Base-by-base conservation (phyloP, 495 filamentous ascomycete genomes). In the Cercophora newfieldiana region DNA sequence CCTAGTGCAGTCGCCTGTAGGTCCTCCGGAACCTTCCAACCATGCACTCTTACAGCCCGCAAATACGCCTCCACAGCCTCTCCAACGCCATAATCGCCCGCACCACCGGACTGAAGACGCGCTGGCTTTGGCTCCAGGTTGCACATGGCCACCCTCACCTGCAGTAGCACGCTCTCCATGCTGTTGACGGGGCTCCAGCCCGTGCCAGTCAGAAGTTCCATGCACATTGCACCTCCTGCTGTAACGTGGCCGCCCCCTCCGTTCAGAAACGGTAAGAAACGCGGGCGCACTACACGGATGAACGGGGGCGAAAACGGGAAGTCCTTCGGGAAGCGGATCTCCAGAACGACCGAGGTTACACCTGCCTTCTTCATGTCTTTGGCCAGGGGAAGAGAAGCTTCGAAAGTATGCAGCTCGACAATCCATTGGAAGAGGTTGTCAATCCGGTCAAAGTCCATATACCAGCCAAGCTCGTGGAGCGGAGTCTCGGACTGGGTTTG, bases 241-340 rank as follows among this genome's bases (percentile, higher is more conserved):
- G 94, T 97, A 62, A 97, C 89, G 74, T 97, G 93, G 1, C 94
- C 94, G 21, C 94, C 94, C 24, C 94, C 94, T 12, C 93, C 92
- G 5, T 78, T 49, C 50, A 75, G 71, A 73, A 93, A 92, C 12
- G 84, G 78, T 37, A 92, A 76, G 77, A 97, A 96, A 7, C 89
- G 88, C 0, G 94, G 94, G 14, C 90, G 85, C 61, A 97, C 86
- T 7, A 97, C 87, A 2, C 94, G 89, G 28, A 97, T 83, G 69
- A 97, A 96, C 0, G 94, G 94, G 3, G 94, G 94, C 2, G 83
- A 81, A 72, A 92, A 86, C 7, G 94, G 94, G 68, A 86, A 97
- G 29, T 88, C 78, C 7, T 83, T 75, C 8, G 87, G 86, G 68
- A 96, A 97, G 0, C 91, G 90, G 26, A 97, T 77, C 74, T 97